A percentile compares a stretch with the other conserved stretches of the same genome.
Conservation (phyloP, 2,329 filamentous ascomycete genomes). For the Arthroderma sp. region DNA sequence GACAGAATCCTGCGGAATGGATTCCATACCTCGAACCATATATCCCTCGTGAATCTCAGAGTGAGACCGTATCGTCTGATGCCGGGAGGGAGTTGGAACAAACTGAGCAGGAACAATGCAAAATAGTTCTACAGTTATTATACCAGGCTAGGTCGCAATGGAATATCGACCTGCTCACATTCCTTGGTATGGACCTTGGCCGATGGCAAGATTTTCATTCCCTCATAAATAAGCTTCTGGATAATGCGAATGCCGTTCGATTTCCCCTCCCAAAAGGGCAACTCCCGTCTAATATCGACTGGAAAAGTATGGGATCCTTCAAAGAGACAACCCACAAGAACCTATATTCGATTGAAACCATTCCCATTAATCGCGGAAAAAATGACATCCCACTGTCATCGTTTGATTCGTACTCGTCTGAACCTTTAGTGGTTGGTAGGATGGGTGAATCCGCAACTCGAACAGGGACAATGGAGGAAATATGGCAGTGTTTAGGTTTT, state of each 20-base stretch:
- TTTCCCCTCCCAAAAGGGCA: constrained; percentile 9
- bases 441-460: constrained; percentile 7
- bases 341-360: neutral
- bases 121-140: constrained; percentile 22
- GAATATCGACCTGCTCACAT: constrained; percentile 25
- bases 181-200: constrained; percentile 27
- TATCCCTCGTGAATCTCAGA: constrained; percentile 14
- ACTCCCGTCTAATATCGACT: constrained; percentile 19
- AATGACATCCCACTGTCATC: constrained; percentile 1
- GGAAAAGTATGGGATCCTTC: constrained; percentile 16
- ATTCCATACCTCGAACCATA: constrained; percentile 22
- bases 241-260: constrained; percentile 20
- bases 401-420: constrained; percentile 9
- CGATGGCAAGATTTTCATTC: constrained; percentile 30
- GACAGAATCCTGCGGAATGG: constrained; percentile 21
- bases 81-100: constrained; percentile 4
- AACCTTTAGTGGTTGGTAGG: constrained; percentile 6
- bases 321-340: constrained; percentile 17
- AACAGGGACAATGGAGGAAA: constrained; percentile 21
- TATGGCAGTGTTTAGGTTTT: constrained; percentile 27
- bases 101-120: constrained; percentile 14
- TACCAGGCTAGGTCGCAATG: constrained; percentile 17
- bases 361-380: neutral
- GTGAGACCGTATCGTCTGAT: constrained; percentile 1
- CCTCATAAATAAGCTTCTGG: constrained; percentile 27